Conservation (phyloP, 768 basidiomycete genomes). For the Dendrothele bispora region DNA sequence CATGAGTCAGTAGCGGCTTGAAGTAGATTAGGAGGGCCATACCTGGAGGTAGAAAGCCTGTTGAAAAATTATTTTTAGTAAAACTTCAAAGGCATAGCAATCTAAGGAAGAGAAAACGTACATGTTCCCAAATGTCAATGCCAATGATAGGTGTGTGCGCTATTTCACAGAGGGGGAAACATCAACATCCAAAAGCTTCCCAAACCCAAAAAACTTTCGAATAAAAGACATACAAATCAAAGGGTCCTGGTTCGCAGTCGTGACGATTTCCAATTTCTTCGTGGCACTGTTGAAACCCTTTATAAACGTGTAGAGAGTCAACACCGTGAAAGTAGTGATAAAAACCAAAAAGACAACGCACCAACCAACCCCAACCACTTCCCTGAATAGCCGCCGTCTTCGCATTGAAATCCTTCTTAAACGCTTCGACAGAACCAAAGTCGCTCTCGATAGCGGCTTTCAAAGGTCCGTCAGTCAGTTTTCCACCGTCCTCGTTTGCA, state of each 20-base stretch:
- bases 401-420: conserved; percentile 87
- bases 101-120: conserved; percentile 33
- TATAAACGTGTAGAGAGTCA: too few species aligned
- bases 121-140: conserved; percentile 97
- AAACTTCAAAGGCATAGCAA: conserved; percentile 7
- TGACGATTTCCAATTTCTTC: conserved; percentile 84
- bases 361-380: conserved; percentile 99
- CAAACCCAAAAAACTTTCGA: not conserved
- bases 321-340: not conserved
- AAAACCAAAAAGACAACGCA: conserved; percentile 28
- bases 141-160: conserved; percentile 91
- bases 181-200: not conserved
- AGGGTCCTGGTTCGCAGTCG: conserved; percentile 97
- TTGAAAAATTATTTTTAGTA: conserved; percentile 9
- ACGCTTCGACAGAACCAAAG: conserved; percentile 84
- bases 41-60: conserved; percentile 73
- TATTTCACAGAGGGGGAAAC: conserved; percentile 23
- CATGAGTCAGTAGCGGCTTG: too few species aligned
- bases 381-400: conserved; percentile 92
- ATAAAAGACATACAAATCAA: conserved; percentile 40
- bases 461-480: conserved; percentile 63
- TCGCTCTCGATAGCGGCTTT: conserved; percentile 75
- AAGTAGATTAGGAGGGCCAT: conserved; percentile 24
- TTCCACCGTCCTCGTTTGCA: conserved; percentile 56
- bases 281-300: conserved; percentile 69